These are phyloP conservation scores for Apiospora phragmitis DNA, from an alignment of 2,329 filamentous ascomycete genomes.

Conservation along the genomic window DNA sequence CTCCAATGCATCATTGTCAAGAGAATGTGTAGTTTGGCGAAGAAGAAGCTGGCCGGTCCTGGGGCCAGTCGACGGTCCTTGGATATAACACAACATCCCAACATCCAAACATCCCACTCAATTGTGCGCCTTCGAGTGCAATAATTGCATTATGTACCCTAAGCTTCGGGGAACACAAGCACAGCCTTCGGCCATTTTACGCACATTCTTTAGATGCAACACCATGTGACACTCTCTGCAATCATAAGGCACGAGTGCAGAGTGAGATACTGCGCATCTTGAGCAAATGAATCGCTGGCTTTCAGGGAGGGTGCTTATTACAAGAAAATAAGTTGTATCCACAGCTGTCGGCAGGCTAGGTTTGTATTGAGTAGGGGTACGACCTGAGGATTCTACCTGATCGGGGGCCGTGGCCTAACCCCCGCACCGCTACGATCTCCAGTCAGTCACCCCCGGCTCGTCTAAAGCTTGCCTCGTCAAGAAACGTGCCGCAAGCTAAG, in stretches of 20 bases:
- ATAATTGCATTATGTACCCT: neutral
- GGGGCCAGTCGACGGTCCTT: neutral
- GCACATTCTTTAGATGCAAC: neutral
- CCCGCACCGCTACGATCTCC: neutral
- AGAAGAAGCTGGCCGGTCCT: neutral
- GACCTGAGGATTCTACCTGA: neutral
- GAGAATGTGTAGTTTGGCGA: neutral
- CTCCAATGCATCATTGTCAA: neutral
- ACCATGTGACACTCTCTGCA: neutral
- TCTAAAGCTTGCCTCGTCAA: neutral
- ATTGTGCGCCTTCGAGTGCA: neutral
- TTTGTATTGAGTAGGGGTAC: neutral
- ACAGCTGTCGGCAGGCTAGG: neutral
- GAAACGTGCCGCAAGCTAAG: neutral
- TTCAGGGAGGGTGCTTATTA: neutral
- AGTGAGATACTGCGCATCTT: neutral
- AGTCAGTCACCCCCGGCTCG: neutral
- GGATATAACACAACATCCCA: neutral
- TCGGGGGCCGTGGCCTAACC: neutral
- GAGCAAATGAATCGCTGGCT: neutral
- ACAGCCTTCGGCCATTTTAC: conserved; percentile 10
- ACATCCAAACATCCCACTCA: neutral
- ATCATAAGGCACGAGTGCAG: neutral
- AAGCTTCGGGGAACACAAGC: neutral
- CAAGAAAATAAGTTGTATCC: neutral